phyloP scores from a whole-genome alignment of 176 grass and related monocot species.

The Eleusine coracana region DNA sequence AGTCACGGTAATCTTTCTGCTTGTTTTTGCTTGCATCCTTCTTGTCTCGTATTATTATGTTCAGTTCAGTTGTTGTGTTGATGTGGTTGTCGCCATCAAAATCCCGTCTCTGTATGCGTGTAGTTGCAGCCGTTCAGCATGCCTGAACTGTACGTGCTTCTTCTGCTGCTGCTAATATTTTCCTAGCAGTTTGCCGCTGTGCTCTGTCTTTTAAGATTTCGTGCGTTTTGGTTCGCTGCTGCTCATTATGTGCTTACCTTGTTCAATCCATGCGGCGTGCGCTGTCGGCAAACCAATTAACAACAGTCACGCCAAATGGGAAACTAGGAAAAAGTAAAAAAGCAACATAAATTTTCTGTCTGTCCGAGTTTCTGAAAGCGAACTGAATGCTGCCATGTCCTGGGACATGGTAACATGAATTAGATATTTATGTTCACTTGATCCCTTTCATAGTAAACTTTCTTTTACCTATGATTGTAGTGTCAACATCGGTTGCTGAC shows the following conservation, averaged over 20 bases:
- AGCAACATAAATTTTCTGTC: conserved; percentile 16
- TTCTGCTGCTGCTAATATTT: not conserved
- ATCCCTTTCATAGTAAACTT: conserved; percentile 27
- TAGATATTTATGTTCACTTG: not conserved
- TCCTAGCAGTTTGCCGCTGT: conserved; percentile 17
- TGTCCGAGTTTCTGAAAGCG: conserved; percentile 15
- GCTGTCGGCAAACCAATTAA: conserved; percentile 25
- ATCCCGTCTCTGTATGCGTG: not conserved
- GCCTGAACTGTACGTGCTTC: conserved; percentile 11
- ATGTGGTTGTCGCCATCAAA: conserved; percentile 2
- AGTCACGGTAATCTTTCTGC: conserved; percentile 29
- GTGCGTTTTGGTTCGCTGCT: not conserved
- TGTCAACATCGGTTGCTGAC: conserved; percentile 22
- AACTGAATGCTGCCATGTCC: not conserved
- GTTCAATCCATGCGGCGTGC: not conserved
- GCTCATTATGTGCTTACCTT: not conserved
- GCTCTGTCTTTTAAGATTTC: conserved; percentile 6
- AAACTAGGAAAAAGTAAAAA: conserved; percentile 1
- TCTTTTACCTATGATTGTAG: not conserved
- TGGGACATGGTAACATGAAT: not conserved
- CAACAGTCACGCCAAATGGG: not conserved
- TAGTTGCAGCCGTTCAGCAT: not conserved
- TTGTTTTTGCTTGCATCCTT: not conserved
- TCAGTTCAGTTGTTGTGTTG: not conserved
- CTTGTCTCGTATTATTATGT: not conserved